Conservation (phyloP, 768 basidiomycete genomes). For the Boletellus ananiceps region DNA sequence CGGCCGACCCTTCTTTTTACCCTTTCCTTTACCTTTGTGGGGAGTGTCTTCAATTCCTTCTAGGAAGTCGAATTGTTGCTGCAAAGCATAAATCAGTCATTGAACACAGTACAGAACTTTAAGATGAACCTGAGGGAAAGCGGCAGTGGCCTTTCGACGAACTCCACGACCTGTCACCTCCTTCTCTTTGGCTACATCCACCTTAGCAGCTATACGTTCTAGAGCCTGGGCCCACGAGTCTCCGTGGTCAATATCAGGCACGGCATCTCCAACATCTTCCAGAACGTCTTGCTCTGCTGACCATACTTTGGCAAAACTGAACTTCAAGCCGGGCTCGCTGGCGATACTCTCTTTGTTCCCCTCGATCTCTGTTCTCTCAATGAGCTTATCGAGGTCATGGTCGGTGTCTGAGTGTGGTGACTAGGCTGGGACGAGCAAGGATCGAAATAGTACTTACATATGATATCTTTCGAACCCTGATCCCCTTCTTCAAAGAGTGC, state of each 20-base stretch:
- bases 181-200: conserved; percentile 38
- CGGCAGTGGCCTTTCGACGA: conserved; percentile 62
- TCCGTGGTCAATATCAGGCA: conserved; percentile 43
- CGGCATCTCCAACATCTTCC: conserved; percentile 60
- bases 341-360: conserved; percentile 49
- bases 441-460: conserved; percentile 43
- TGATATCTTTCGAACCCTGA: conserved; percentile 56
- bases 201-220: conserved; percentile 42
- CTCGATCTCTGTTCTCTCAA: conserved; percentile 79
- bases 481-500: conserved; percentile 71
- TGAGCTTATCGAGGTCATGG: conserved; percentile 78
- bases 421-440: not conserved
- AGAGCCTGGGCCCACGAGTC: conserved; percentile 84
- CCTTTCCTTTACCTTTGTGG: conserved; percentile 32
- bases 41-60: conserved; percentile 37
- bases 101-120: not conserved
- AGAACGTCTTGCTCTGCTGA: conserved; percentile 67
- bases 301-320: conserved; percentile 93
- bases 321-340: conserved; percentile 54
- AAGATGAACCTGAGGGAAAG: conserved; percentile 35
- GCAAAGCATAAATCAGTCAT: conserved; percentile 2
- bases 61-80: conserved; percentile 32
- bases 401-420: conserved; percentile 54
- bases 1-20: conserved; percentile 32
- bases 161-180: conserved; percentile 69